Evolutionary conservation across 2,329 filamentous ascomycete species (phyloP).

Genomic region (Fusarium hainanense): DNA sequence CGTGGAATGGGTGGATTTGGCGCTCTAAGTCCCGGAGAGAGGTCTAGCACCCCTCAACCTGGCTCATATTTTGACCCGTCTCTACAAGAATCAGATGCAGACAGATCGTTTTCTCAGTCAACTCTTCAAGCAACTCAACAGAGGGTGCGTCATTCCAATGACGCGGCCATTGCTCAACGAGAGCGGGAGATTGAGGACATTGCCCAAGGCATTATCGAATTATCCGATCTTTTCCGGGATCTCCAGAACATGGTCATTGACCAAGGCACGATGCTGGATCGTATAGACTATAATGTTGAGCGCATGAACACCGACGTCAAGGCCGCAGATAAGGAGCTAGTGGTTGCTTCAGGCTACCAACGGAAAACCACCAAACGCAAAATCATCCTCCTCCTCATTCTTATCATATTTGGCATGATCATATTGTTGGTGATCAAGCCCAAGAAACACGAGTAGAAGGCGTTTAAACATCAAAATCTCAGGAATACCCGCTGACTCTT

Average conservation of each 20-base stretch:
- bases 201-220: slow-evolving; percentile 95
- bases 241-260: slow-evolving; percentile 95
- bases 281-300: slow-evolving; percentile 98
- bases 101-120: slow-evolving; percentile 90
- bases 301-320: slow-evolving; percentile 94
- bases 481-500: slow-evolving; percentile 29
- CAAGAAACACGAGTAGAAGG: slow-evolving; percentile 59
- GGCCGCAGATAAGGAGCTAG: slow-evolving; percentile 90
- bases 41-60: slow-evolving; percentile 62
- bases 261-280: slow-evolving; percentile 89
- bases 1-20: slow-evolving; percentile 74
- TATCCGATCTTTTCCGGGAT: slow-evolving; percentile 96
- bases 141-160: slow-evolving; percentile 77
- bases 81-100: slow-evolving; percentile 91
- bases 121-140: slow-evolving; percentile 83
- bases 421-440: slow-evolving; percentile 86
- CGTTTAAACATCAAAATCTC: slow-evolving; percentile 18
- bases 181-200: slow-evolving; percentile 98
- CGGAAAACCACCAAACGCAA: slow-evolving; percentile 89
- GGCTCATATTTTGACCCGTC: slow-evolving; percentile 82
- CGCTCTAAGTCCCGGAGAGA: slow-evolving; percentile 62
- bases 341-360: slow-evolving; percentile 89
- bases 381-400: slow-evolving; percentile 86
- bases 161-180: slow-evolving; percentile 86
- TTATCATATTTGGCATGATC: slow-evolving; percentile 87